Conservation (phyloP, 192 early-diverging fungal genomes). For the Spizellomyces punctatus region DNA sequence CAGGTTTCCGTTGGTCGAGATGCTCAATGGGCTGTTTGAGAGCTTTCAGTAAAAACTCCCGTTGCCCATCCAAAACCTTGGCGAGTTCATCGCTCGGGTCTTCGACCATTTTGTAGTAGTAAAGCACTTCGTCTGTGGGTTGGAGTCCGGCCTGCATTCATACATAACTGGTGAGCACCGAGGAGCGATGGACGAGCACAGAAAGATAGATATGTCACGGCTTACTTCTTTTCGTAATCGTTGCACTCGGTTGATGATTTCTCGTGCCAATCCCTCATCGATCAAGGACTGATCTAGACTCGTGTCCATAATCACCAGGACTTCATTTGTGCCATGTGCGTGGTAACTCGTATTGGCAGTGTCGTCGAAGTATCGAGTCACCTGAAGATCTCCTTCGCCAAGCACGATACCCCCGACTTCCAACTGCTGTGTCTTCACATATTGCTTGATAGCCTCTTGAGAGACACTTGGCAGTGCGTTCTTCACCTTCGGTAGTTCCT, state of each 20-base stretch:
- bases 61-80: constrained; percentile 71
- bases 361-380: constrained; percentile 82
- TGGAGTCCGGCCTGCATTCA: constrained; percentile 64
- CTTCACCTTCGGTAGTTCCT: constrained; percentile 84
- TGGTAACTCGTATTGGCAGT: constrained; percentile 64
- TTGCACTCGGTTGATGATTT: constrained; percentile 97
- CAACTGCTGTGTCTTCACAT: constrained; percentile 67
- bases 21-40: constrained; percentile 72
- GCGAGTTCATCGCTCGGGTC: constrained; percentile 72
- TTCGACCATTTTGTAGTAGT: constrained; percentile 76
- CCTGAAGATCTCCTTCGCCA: constrained; percentile 78
- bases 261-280: constrained; percentile 89
- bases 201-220: too few relatives aligned
- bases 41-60: constrained; percentile 67
- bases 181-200: too few relatives aligned
- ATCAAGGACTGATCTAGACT: constrained; percentile 79
- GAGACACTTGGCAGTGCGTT: constrained; percentile 77
- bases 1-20: constrained; percentile 34
- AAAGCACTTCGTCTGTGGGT: constrained; percentile 84
- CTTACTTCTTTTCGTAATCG: constrained; percentile 83
- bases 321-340: constrained; percentile 77
- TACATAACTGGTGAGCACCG: too few relatives aligned
- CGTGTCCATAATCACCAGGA: constrained; percentile 85
- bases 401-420: constrained; percentile 80
- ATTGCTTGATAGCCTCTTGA: constrained; percentile 80